These are phyloP conservation scores for Iberis pinnata DNA, from an alignment of 345 rosid species.

Conservation along the genomic window DNA sequence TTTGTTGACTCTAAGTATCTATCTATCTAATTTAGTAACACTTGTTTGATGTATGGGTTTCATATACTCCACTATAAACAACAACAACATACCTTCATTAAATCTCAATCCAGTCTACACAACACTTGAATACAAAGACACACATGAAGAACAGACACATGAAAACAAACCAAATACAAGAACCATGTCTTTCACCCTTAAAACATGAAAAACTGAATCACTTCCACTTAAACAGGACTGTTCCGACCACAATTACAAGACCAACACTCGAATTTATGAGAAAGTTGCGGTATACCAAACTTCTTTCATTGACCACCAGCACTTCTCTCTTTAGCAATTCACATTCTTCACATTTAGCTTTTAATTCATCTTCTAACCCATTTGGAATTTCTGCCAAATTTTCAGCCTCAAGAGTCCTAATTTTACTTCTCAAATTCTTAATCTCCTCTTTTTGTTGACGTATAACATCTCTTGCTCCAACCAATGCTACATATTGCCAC, in stretches of 20 bases:
- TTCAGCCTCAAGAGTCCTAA: not conserved
- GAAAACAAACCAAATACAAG: too few relatives aligned
- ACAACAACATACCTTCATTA: too few relatives aligned
- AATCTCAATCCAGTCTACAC: too few relatives aligned
- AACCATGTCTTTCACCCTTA: too few relatives aligned
- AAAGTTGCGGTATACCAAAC: not conserved
- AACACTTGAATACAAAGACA: too few relatives aligned
- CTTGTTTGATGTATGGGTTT: too few relatives aligned
- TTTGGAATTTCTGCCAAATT: not conserved
- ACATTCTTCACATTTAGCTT: not conserved
- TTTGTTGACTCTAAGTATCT: too few relatives aligned
- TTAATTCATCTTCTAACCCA: not conserved
- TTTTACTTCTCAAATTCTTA: not conserved
- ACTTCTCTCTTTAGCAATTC: not conserved
- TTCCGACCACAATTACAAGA: not conserved
- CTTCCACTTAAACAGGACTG: not conserved
- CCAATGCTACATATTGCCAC: not conserved
- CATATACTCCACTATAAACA: too few relatives aligned
- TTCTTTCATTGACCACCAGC: not conserved
- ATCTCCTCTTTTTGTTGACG: not conserved
- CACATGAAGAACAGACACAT: too few relatives aligned
- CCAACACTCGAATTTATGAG: too few relatives aligned
- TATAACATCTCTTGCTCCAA: not conserved
- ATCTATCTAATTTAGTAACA: too few relatives aligned
- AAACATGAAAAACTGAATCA: not conserved